A percentile compares a stretch with the other conserved stretches of the same genome.
phyloP scores from a whole-genome alignment of 805 yeast species.

The Wickerhamiella musiphila region DNA sequence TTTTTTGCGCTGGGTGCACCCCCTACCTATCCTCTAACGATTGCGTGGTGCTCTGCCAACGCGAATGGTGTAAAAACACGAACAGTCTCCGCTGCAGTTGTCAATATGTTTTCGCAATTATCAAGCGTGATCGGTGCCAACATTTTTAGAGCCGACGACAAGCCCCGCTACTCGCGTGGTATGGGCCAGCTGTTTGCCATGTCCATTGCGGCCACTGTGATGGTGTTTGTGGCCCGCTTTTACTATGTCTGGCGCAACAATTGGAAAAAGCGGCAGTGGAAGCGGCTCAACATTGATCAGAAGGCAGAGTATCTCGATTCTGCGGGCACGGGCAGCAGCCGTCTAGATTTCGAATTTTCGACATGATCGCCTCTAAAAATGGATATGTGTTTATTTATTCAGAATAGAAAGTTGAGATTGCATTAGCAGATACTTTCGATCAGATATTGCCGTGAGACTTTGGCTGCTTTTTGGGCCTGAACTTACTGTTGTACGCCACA shows the following conservation, averaged over 20 bases:
- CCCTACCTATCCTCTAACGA: constrained; percentile 11
- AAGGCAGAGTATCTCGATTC: constrained; percentile 31
- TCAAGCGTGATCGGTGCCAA: constrained; percentile 38
- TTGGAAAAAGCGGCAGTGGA: constrained; percentile 33
- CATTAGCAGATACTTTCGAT: too few species aligned
- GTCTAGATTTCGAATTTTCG: constrained; percentile 34
- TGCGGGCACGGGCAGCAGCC: constrained; percentile 36
- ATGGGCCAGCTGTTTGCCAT: constrained; percentile 23
- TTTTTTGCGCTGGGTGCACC: constrained; percentile 17
- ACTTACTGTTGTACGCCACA: too few species aligned
- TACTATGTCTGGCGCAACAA: constrained; percentile 22
- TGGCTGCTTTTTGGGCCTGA: too few species aligned
- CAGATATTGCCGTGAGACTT: too few species aligned
- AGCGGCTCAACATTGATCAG: constrained; percentile 31
- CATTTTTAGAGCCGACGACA: constrained; percentile 39
- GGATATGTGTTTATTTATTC: too few species aligned
- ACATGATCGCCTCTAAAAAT: too few species aligned
- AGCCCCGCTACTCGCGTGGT: constrained; percentile 44
- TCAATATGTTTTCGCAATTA: constrained; percentile 46
- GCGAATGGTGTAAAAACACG: constrained; percentile 46
- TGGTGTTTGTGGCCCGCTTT: constrained; percentile 14
- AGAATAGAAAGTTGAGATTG: too few species aligned
- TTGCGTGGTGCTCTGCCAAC: constrained; percentile 39
- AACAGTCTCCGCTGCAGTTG: constrained; percentile 47
- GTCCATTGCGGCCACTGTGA: constrained; percentile 9